Base-by-base conservation (phyloP, 2,329 filamentous ascomycete genomes). In the Colletotrichum paranaense region DNA sequence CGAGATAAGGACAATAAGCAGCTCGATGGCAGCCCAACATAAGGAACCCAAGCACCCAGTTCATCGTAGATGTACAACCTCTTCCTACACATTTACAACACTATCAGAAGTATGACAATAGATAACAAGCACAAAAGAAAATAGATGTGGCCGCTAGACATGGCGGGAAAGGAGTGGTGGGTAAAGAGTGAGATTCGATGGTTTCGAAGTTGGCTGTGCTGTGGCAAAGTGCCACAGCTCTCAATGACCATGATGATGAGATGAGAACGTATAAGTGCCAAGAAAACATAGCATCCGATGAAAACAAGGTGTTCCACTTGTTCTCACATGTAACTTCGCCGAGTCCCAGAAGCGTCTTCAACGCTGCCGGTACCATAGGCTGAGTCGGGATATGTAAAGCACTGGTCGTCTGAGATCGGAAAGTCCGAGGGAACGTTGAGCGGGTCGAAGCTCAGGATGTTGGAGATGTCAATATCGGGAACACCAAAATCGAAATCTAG, bases 271-370 rank as follows among this genome's bases (percentile, higher is more conserved):
- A 49, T 49, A 9, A 0, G 19, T 9, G 8, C 42, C 42, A 22
- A 22, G 42, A 49, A 0, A n/a, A 22, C 3, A 2, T 22, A 9
- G 19, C 19, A 22, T 22, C 42, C 19, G 19, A 0, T 49, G 19
- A 8, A 1, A n/a, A 11, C 4, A 49, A 22, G 42, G 42, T n/a
- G 0, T 49, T 19, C 8, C 42, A 7, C 38, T 19, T 49, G 42
- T n/a, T 19, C 42, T 49, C 93, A 97, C 78, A 96, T 97, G 92
- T 4, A 28, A 16, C 5, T 26, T 1, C 1, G 22, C 5, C 24
- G 52, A 26, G 22, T 1, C 0, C 52, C 22, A 55, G 89, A 30
- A 30, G 28, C 5, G 26, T 28, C 55, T 16, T 57, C 28, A n/a
- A n/a, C 5, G 3, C 55, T 57, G 14, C 55, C 26, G 1, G 55